phyloP scores from a whole-genome alignment of 768 basidiomycete genomes.

The Mrakia gelida region DNA sequence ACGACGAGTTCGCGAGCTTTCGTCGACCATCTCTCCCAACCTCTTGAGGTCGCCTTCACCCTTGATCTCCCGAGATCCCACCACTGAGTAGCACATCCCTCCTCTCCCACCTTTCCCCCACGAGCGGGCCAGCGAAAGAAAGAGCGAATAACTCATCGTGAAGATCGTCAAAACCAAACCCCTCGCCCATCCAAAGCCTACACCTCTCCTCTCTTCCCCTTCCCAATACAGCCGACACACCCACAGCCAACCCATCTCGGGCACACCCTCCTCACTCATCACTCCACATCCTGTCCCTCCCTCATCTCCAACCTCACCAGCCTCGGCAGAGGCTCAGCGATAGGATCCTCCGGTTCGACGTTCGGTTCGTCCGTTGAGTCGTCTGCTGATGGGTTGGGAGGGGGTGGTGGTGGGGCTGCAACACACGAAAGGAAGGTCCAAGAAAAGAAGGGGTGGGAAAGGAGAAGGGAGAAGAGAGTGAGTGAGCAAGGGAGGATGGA shows the following conservation, averaged over 20 bases:
- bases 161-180: background rate
- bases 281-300: background rate
- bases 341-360: background rate
- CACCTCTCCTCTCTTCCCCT: background rate
- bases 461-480: background rate
- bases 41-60: too few relatives aligned
- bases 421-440: too few relatives aligned
- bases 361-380: background rate
- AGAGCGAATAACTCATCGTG: background rate
- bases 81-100: background rate
- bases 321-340: constrained; percentile 1
- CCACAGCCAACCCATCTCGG: background rate
- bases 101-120: background rate
- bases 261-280: background rate
- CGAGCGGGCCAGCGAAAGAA: background rate
- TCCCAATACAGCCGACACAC: background rate
- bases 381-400: background rate
- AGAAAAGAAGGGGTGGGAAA: background rate
- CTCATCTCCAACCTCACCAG: constrained; percentile 17
- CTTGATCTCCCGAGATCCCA: too few relatives aligned
- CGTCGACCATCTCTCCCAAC: too few relatives aligned
- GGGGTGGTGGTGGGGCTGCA: background rate
- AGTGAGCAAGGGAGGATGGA: background rate
- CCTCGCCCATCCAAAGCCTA: background rate
- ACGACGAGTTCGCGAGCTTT: too few relatives aligned